phyloP scores from a whole-genome alignment of 1,284 basidiomycete species.

The Sanghuangporus baumii region DNA sequence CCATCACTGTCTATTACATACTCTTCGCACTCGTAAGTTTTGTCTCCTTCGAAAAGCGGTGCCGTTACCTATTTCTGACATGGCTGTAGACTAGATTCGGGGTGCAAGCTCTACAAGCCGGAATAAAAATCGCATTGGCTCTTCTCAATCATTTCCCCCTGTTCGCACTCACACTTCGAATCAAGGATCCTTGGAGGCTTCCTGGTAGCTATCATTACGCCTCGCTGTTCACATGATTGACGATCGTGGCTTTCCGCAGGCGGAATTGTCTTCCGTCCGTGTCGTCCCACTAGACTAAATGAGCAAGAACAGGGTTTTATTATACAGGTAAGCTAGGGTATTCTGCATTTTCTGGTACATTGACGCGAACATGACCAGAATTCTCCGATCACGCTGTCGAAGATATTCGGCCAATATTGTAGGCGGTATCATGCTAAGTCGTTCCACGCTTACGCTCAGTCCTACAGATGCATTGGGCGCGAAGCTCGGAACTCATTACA shows the following conservation, averaged over 20 bases:
- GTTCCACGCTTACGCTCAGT: neutral
- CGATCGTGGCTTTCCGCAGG: slow-evolving; percentile 23
- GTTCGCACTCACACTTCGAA: slow-evolving; percentile 81
- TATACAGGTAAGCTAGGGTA: neutral
- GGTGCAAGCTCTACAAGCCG: slow-evolving; percentile 54
- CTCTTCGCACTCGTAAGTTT: slow-evolving; percentile 70
- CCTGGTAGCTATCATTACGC: slow-evolving; percentile 49
- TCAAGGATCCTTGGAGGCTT: slow-evolving; percentile 80
- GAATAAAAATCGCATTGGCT: slow-evolving; percentile 58
- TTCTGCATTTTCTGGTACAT: neutral
- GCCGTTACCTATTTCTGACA: neutral
- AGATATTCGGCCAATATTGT: slow-evolving; percentile 15
- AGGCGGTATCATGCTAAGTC: neutral
- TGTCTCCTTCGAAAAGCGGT: neutral
- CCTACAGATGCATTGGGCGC: slow-evolving; percentile 6
- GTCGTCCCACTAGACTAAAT: neutral
- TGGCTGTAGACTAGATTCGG: slow-evolving; percentile 52
- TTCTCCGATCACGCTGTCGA: slow-evolving; percentile 8
- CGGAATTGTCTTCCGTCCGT: slow-evolving; percentile 27
- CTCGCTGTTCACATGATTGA: neutral
- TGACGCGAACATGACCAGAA: neutral
- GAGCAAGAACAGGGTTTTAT: neutral
- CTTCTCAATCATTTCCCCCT: slow-evolving; percentile 90
- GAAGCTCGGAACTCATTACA: slow-evolving; percentile 8
- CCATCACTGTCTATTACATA: slow-evolving; percentile 80